Percentiles rank a stretch among this genome's conserved stretches.
Conservation (phyloP, 176 grass and related monocot species). For the Canna indica region DNA sequence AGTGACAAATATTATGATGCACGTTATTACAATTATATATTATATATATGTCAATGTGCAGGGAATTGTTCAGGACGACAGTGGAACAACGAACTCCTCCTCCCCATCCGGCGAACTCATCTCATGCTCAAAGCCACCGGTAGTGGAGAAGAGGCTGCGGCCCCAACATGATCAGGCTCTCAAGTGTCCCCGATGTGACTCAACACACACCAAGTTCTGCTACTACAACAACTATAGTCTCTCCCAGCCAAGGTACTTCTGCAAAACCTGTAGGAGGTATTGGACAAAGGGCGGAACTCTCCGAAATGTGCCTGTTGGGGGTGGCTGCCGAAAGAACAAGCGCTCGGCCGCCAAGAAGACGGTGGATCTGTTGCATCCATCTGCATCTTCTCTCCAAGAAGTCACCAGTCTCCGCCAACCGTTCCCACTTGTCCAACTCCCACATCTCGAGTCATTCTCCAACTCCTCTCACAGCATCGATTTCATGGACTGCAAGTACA, state of each 20-base stretch:
- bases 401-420: not conserved
- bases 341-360: constrained; percentile 50
- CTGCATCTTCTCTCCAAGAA: not conserved
- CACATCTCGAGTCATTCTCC: not conserved
- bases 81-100: constrained; percentile 48
- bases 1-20: too few species aligned
- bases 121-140: constrained; percentile 36
- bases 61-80: constrained; percentile 57
- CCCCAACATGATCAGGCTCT: constrained; percentile 76
- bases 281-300: constrained; percentile 94
- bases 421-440: not conserved
- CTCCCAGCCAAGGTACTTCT: constrained; percentile 94
- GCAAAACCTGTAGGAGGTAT: constrained; percentile 93
- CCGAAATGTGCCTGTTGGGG: constrained; percentile 81
- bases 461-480: not conserved
- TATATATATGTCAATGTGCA: constrained; percentile 17
- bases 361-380: not conserved
- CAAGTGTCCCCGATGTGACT: constrained; percentile 91
- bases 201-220: constrained; percentile 94
- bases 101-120: constrained; percentile 66
- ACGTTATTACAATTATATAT: constrained; percentile 13
- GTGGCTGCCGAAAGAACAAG: constrained; percentile 92
- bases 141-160: constrained; percentile 47
- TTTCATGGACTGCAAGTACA: constrained; percentile 4
- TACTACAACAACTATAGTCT: constrained; percentile 99